Base-by-base conservation (phyloP, 2,329 filamentous ascomycete genomes). In the Orbilia quercus region DNA sequence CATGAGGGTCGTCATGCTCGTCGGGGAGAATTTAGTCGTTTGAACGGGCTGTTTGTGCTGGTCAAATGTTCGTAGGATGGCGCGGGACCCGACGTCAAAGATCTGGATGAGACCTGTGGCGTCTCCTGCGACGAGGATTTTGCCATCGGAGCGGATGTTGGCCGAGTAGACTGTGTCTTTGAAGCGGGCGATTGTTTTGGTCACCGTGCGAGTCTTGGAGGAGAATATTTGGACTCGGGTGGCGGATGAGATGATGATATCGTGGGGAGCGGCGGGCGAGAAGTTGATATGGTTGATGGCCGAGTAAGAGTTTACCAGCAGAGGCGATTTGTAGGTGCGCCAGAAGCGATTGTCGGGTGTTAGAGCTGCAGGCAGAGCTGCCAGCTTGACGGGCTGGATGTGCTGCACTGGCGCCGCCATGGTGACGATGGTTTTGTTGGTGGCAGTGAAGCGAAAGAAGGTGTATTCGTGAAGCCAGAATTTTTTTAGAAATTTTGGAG, bases 331-430 rank as follows among this genome's bases (percentile, higher is more conserved):
- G 84, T 99, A 99, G 11, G 90, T 90, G 80, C 90, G 90, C 96
- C 96, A 99, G 85, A 98, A 98, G 76, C 89, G 87, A 82, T 98
- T 93, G 83, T 99, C 95, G 31, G 93, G 89, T 4, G 94, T 96
- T 51, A 94, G 83, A 20, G 76, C 67, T 60, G 91, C 90, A 66
- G 92, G 92, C 55, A 91, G 91, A 75, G 90, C 86, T 66, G 94
- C 89, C 79, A 96, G 86, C 85, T 92, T 96, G 79, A 96, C 84
- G 81, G 89, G 89, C 80, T 89, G 88, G 76, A 96, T 84, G 74
- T 91, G 90, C 81, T 88, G 87, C 78, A 96, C 91, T 83, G 92
- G 89, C 79, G 92, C 91, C 78, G 93, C 92, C 92, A 96, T 96
- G 28, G 16, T 62, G 42, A 60, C 23, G 25, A 36, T 51, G 38